Base-by-base conservation (phyloP, 768 basidiomycete genomes). In the Cubamyces lactineus region DNA sequence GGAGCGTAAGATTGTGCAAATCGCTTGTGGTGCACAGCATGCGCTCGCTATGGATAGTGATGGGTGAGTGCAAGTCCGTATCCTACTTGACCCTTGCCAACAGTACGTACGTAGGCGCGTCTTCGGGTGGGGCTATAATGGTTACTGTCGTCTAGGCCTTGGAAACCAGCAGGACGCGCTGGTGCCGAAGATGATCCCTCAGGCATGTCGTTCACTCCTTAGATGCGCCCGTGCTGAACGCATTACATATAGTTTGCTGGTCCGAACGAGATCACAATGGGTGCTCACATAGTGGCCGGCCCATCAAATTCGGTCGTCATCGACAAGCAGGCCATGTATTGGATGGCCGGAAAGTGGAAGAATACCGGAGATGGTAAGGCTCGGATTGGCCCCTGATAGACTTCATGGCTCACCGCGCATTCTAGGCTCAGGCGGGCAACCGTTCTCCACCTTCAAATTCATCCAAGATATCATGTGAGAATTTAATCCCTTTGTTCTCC, bases 331-430 rank as follows among this genome's bases (percentile, higher is more conserved):
- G 81, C 83, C n/a, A 91, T 94, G 86, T 92, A 86, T 69, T 95
- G 83, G 82, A 91, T 89, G 86, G 89, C 89, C 45, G 91, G 88
- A 40, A 94, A 89, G 86, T 98, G 92, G 92, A 98, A 98, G 75
- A 92, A 88, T 65, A 94, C 93, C 6, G 96, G 96, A 12, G 96
- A 97, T 74, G 96, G 94, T 85, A 67, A 54, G 76, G 67, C 21
- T 16, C 39, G 30, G 26, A 34, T 15, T 46, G 17, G 11, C 46
- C 40, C 15, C 42, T 39, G 42, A 15, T 11, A 24, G 3, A 11
- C 30, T 17, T 7, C n/a, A 4, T 19, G 40, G 13, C 41, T 34
- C 30, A 55, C 4, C 30, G 42, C 53, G 43, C 17, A 53, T 45
- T 11, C n/a, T 45, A 90, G 91, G 93, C 24, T 95, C 94, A n/a